Percentiles rank a stretch among this genome's conserved stretches.
These are phyloP conservation scores for Fusarium mexicanum DNA, from an alignment of 2,329 filamentous ascomycete species.

Conservation along the genomic window DNA sequence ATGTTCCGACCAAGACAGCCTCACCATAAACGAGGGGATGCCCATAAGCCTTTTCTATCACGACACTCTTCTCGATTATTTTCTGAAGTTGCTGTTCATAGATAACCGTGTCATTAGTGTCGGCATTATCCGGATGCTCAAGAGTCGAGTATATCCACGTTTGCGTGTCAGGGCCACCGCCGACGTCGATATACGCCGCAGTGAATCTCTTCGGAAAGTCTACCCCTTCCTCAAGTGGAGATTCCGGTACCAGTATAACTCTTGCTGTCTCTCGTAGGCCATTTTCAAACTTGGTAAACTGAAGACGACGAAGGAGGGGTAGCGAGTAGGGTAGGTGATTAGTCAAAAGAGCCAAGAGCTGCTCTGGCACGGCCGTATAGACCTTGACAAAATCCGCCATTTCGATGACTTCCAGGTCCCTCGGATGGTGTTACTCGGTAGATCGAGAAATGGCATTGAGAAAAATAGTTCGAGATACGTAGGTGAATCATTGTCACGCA, in stretches of 20 bases:
- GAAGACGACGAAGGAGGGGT: conserved; percentile 69
- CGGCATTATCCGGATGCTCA: conserved; percentile 47
- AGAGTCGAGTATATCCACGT: conserved; percentile 69
- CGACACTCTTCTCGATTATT: conserved; percentile 45
- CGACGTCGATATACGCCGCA: conserved; percentile 70
- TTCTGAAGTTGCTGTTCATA: conserved; percentile 49
- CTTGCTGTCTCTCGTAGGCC: conserved; percentile 56
- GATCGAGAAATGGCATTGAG: not conserved
- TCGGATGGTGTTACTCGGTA: not conserved
- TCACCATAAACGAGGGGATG: conserved; percentile 33
- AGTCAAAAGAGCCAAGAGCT: conserved; percentile 59
- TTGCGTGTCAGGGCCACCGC: conserved; percentile 69
- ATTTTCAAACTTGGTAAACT: conserved; percentile 60
- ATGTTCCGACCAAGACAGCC: conserved; percentile 50
- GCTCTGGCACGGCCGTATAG: conserved; percentile 45
- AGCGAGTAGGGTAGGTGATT: conserved; percentile 66
- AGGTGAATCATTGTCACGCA: not conserved
- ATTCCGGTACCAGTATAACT: conserved; percentile 51
- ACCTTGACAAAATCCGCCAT: conserved; percentile 31
- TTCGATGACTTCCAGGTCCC: not conserved
- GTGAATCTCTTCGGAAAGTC: conserved; percentile 52
- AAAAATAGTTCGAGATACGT: not conserved
- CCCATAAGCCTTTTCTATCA: conserved; percentile 40
- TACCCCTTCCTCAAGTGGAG: not conserved
- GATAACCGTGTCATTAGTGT: conserved; percentile 5